Conservation (phyloP, 768 basidiomycete genomes). For the Strobilomyces confusus region DNA sequence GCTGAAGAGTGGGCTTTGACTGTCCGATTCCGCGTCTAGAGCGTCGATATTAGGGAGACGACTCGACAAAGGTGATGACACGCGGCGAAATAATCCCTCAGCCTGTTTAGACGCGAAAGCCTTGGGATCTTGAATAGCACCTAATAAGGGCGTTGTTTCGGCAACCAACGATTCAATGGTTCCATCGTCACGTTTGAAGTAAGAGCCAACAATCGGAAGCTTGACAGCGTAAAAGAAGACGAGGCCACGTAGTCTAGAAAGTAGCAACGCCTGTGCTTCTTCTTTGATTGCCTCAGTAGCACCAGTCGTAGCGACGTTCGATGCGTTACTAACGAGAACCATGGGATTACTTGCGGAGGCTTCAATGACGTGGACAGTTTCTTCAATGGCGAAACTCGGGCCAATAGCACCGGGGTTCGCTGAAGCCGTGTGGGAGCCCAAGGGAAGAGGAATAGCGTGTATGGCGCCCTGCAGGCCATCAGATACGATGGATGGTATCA, state of each 20-base stretch:
- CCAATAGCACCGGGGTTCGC: background rate
- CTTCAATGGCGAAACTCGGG: background rate
- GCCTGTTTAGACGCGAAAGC: conserved; percentile 18
- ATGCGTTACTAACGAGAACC: background rate
- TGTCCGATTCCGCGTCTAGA: conserved; percentile 12
- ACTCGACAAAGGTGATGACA: conserved; percentile 12
- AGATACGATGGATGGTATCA: background rate
- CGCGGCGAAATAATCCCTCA: conserved; percentile 15
- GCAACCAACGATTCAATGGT: conserved; percentile 1
- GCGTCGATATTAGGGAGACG: conserved; percentile 19
- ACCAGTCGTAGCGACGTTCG: background rate
- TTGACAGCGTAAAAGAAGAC: conserved; percentile 13
- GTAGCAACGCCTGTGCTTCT: conserved; percentile 1
- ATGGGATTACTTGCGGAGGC: background rate
- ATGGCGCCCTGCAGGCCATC: background rate
- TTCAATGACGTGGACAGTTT: background rate
- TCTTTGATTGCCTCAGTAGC: conserved; percentile 3
- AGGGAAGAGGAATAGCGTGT: background rate
- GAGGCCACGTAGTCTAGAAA: conserved; percentile 10
- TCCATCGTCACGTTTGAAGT: conserved; percentile 11
- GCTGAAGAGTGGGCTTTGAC: conserved; percentile 5
- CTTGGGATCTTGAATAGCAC: conserved; percentile 19
- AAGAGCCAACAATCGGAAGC: conserved; percentile 23
- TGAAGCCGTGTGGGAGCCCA: background rate
- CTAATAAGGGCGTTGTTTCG: conserved; percentile 26